Evolutionary conservation across 2,329 filamentous ascomycete species (phyloP).

Genomic region (Endoconidiophora polonica): DNA sequence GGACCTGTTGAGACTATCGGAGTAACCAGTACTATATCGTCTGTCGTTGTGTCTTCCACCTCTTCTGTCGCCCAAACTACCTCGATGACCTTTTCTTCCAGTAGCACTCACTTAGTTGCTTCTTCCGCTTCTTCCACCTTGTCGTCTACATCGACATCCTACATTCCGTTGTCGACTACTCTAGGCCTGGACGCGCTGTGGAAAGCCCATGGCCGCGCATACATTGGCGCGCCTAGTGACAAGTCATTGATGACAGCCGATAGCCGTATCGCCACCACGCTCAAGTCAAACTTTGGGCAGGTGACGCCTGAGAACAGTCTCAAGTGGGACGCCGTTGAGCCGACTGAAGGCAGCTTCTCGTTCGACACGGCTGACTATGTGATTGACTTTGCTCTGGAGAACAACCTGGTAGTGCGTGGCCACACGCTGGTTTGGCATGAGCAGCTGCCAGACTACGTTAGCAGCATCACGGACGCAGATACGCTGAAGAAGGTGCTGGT

Average conservation of each 20-base stretch:
- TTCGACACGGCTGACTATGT: constrained; percentile 41
- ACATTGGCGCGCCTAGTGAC: constrained; percentile 44
- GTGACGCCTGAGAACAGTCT: constrained; percentile 53
- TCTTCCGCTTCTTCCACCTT: not conserved
- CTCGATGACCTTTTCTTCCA: not conserved
- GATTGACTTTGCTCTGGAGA: constrained; percentile 38
- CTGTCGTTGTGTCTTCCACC: not conserved
- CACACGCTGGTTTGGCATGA: constrained; percentile 52
- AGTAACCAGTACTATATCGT: not conserved
- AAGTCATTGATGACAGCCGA: constrained; percentile 31
- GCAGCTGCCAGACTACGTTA: constrained; percentile 43
- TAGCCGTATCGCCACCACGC: constrained; percentile 34
- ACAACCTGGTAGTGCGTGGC: constrained; percentile 43
- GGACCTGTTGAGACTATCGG: not conserved
- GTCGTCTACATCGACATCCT: not conserved
- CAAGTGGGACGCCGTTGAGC: constrained; percentile 48
- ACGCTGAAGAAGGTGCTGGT: constrained; percentile 39
- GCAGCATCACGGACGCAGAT: constrained; percentile 31
- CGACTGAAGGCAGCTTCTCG: constrained; percentile 33
- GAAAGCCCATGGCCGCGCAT: constrained; percentile 21
- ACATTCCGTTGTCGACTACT: not conserved
- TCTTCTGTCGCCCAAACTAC: not conserved
- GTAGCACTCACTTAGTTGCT: not conserved
- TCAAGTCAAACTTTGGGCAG: constrained; percentile 45
- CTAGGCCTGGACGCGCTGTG: not conserved